Evolutionary conservation across 306 rosid genomes (phyloP).

Genomic region (Luffa acutangula): DNA sequence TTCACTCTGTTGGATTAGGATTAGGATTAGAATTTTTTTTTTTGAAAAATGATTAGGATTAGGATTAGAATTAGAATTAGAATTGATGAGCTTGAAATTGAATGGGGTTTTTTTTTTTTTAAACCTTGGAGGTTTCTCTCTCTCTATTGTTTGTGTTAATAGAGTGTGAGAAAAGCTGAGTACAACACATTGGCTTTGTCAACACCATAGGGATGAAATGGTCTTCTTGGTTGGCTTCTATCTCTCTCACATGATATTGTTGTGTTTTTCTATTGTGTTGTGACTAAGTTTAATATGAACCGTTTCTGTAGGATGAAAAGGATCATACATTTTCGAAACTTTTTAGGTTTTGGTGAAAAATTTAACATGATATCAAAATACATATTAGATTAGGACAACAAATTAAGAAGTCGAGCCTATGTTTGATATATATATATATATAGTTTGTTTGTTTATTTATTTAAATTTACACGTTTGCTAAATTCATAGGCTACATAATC

Average conservation of each 20-base stretch:
- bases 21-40: not conserved
- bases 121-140: not conserved
- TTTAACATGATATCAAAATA: too few relatives aligned
- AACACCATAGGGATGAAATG: not conserved
- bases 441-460: too few relatives aligned
- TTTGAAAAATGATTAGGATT: not conserved
- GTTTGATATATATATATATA: too few relatives aligned
- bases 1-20: not conserved
- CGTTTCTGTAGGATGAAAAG: too few relatives aligned
- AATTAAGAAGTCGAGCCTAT: not conserved
- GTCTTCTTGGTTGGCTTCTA: not conserved
- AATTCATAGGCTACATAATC: not conserved
- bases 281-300: not conserved
- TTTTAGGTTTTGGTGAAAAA: not conserved
- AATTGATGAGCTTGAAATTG: not conserved
- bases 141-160: not conserved
- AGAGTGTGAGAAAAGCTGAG: not conserved
- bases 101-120: not conserved
- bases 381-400: not conserved
- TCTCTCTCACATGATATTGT: not conserved
- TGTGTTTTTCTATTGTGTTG: not conserved
- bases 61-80: not conserved
- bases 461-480: not conserved
- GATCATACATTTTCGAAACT: too few relatives aligned
- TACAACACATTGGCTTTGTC: not conserved